Conservation (phyloP, 2,329 filamentous ascomycete species). For the Pseudogymnoascus pannorum region DNA sequence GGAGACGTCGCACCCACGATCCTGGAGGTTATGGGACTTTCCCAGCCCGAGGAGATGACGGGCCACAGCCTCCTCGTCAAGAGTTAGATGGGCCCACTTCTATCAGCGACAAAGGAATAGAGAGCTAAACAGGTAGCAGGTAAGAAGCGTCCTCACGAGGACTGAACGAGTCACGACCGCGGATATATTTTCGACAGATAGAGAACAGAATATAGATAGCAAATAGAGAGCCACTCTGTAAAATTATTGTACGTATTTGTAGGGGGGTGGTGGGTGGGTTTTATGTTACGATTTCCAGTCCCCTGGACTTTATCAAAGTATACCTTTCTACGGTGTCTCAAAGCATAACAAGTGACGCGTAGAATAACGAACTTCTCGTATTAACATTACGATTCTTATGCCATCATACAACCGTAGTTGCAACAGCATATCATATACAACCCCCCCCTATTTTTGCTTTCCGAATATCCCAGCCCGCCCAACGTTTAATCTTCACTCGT, state of each 20-base stretch:
- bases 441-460: neutral
- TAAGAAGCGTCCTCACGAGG: slow-evolving; percentile 27
- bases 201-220: neutral
- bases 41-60: slow-evolving; percentile 87
- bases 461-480: neutral
- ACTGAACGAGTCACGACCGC: slow-evolving; percentile 12
- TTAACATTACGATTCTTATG: neutral
- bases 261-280: neutral
- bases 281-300: neutral
- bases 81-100: slow-evolving; percentile 31
- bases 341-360: neutral
- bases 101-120: neutral
- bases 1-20: slow-evolving; percentile 96
- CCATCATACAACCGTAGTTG: neutral
- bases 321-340: slow-evolving; percentile 13
- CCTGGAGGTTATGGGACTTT: slow-evolving; percentile 81
- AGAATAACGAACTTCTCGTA: neutral
- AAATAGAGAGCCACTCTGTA: neutral
- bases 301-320: slow-evolving; percentile 13
- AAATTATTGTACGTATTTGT: neutral
- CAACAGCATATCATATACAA: neutral
- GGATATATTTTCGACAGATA: neutral
- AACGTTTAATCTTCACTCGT: slow-evolving; percentile 18
- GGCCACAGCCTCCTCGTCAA: slow-evolving; percentile 77
- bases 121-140: slow-evolving; percentile 18